Evolutionary conservation across 352 stramenopile species (phyloP).

Genomic region (Poterioochromonas sp.): DNA sequence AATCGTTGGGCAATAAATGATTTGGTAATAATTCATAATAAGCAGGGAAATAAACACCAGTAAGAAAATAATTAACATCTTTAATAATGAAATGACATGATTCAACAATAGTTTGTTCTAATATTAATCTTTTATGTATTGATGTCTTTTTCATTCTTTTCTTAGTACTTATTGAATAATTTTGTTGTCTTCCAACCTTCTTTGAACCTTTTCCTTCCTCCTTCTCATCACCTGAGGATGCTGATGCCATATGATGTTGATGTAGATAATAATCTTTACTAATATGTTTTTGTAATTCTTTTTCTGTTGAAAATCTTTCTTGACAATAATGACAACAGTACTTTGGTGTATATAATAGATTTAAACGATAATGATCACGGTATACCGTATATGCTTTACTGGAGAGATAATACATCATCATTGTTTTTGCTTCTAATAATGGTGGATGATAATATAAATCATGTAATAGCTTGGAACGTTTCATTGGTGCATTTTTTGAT

Average conservation of each 20-base stretch:
- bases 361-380: background rate
- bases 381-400: too few species aligned
- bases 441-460: background rate
- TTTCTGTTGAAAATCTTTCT: background rate
- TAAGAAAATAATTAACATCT: background rate
- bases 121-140: background rate
- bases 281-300: background rate
- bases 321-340: background rate
- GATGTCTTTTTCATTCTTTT: background rate
- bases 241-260: background rate
- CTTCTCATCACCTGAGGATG: background rate
- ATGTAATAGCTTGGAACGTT: too few species aligned
- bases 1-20: background rate
- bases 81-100: background rate
- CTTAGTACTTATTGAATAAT: too few species aligned
- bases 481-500: too few species aligned
- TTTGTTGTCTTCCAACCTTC: background rate
- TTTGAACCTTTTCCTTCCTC: too few species aligned
- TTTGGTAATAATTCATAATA: slow-evolving; percentile 14
- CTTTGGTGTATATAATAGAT: background rate
- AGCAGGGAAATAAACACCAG: background rate
- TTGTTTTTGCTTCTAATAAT: background rate
- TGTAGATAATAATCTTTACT: background rate
- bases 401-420: background rate
- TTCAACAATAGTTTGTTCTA: background rate